These are phyloP conservation scores for Combretum micranthum DNA, from an alignment of 345 rosid genomes.

Conservation along the genomic window DNA sequence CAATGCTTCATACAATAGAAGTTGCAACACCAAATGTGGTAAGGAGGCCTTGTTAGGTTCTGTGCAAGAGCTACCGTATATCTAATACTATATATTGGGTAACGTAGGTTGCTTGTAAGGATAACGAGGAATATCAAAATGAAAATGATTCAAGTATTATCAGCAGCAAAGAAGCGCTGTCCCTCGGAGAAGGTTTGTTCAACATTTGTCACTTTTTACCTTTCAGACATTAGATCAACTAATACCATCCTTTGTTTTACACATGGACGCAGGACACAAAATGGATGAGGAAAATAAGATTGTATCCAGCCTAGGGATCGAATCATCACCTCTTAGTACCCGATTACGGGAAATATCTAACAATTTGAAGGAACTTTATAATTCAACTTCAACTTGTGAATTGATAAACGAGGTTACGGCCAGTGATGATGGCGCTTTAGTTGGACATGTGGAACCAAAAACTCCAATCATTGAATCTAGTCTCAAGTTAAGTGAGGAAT, in stretches of 20 bases:
- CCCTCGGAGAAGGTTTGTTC: slow-evolving; percentile 28
- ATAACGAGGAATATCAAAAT: slow-evolving; percentile 9
- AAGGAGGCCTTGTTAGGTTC: not conserved
- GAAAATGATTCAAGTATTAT: slow-evolving; percentile 16
- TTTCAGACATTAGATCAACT: too few relatives aligned
- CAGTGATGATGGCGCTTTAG: slow-evolving; percentile 8
- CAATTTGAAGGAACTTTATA: slow-evolving; percentile 38
- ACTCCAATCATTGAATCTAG: slow-evolving; percentile 28
- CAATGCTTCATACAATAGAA: not conserved
- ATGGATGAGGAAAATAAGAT: slow-evolving; percentile 42
- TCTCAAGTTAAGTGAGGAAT: slow-evolving; percentile 8
- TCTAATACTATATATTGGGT: not conserved
- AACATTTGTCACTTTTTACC: not conserved
- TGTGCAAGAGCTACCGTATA: not conserved
- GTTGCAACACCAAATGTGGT: slow-evolving; percentile 1
- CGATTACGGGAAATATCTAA: slow-evolving; percentile 48
- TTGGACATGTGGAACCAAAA: slow-evolving; percentile 27
- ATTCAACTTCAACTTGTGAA: slow-evolving; percentile 23
- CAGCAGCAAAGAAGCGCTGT: slow-evolving; percentile 10
- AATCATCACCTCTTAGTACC: slow-evolving; percentile 50
- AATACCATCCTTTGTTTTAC: not conserved
- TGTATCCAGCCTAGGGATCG: slow-evolving; percentile 17
- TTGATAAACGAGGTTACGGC: slow-evolving; percentile 16
- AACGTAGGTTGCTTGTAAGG: slow-evolving; percentile 15
- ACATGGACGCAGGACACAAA: slow-evolving; percentile 5